Percentiles rank a stretch among this genome's conserved stretches.
Conservation (phyloP, 257 asterid genomes). For the Ehretia macrophylla region DNA sequence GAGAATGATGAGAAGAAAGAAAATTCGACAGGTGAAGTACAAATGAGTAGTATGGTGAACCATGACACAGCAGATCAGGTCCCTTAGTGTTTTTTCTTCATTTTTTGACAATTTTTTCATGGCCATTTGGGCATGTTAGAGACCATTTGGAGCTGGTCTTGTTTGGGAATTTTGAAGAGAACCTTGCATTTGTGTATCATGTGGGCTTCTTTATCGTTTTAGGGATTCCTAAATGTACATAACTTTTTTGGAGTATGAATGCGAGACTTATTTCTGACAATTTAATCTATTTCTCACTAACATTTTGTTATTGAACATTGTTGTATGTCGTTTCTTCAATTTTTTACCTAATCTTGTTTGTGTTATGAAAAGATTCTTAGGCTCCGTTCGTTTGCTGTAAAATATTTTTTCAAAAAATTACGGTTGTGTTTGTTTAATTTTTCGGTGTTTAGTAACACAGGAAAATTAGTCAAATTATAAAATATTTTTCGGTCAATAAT, state of each 20-base stretch:
- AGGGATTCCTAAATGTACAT: conserved; percentile 42
- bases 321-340: too few relatives aligned
- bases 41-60: conserved; percentile 1
- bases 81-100: not conserved
- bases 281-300: not conserved
- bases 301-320: not conserved
- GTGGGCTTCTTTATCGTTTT: not conserved
- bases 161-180: not conserved
- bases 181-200: too few relatives aligned
- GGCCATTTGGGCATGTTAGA: not conserved
- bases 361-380: too few relatives aligned
- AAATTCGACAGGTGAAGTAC: conserved; percentile 6
- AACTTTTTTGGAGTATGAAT: conserved; percentile 37
- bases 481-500: too few relatives aligned
- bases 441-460: too few relatives aligned
- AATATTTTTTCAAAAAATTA: too few relatives aligned
- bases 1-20: conserved; percentile 23
- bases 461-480: too few relatives aligned
- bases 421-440: too few relatives aligned
- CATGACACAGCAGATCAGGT: not conserved
- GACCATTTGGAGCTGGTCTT: not conserved
- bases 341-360: too few relatives aligned
- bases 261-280: not conserved
- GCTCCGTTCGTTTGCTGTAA: too few relatives aligned
- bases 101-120: not conserved